A percentile compares a stretch with the other conserved stretches of the same genome.
phyloP scores from a whole-genome alignment of 2,329 filamentous ascomycete species.

The Cadophora malorum region DNA sequence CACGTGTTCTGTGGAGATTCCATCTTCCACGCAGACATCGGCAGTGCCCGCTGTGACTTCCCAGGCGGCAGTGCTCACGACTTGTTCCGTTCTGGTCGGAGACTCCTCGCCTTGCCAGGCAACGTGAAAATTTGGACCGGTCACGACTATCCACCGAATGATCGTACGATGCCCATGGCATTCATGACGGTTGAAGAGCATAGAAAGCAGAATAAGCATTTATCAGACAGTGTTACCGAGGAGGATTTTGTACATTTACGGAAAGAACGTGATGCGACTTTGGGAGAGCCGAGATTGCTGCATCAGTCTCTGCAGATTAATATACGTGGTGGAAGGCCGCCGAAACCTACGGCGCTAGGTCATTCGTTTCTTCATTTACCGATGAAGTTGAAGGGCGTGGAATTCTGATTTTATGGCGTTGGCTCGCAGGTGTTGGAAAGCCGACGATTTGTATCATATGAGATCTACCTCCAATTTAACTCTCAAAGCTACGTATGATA shows the following conservation, averaged over 20 bases:
- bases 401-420: neutral
- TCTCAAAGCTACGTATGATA: neutral
- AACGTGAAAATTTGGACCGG: neutral
- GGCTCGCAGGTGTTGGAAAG: neutral
- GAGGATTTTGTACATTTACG: constrained; percentile 55
- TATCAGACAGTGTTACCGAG: constrained; percentile 50
- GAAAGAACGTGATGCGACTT: constrained; percentile 50
- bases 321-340: constrained; percentile 49
- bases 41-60: neutral
- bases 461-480: neutral
- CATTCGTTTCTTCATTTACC: constrained; percentile 18
- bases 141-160: neutral
- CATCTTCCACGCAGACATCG: neutral
- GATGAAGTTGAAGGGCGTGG: constrained; percentile 10
- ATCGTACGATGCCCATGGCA: neutral
- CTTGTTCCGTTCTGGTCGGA: neutral
- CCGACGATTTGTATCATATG: neutral
- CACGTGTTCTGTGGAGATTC: neutral
- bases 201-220: constrained; percentile 52
- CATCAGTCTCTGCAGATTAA: constrained; percentile 61
- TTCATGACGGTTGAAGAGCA: neutral
- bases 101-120: neutral
- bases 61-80: neutral
- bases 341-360: constrained; percentile 34
- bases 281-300: constrained; percentile 55